Evolutionary conservation across 2,329 filamentous ascomycete genomes (phyloP), one percentile per base, ranked within the genome.

Genomic region (Ophiostoma himal-ulmi): DNA sequence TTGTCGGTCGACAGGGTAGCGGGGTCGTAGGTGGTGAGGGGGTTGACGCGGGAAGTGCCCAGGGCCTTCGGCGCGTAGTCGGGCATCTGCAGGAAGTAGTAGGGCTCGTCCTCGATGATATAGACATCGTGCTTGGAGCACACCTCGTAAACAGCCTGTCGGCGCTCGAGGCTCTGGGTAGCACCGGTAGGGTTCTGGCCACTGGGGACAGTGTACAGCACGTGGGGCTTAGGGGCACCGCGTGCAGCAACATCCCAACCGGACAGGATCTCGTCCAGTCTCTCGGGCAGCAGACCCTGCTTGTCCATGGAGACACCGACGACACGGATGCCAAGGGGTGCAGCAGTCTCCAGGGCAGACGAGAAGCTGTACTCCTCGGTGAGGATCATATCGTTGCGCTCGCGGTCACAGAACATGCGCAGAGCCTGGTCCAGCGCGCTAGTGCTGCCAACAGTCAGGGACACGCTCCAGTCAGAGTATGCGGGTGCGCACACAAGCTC

Each of bases 351-450:
- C 1, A 88, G 80, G 11, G 86, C 86, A 0, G 91, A 91, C 7
- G 91, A 89, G 81, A 97, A 99, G 54, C 92, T 94, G 80, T 94
- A 98, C 77, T 94, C 91, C 80, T 98, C 95, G 10, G 92, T 94
- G 30, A 98, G 80, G 67, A 98, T 82, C 71, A 88, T 87, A 77
- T 98, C 93, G 0, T 89, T 88, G 8, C 91, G 86, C 71, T 88
- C 84, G 68, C 81, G 81, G 73, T 88, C 85, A 74, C 89, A 90
- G 73, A 99, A 88, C 85, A 97, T 91, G 69, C 95, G 88, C 64
- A 96, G 82, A 1, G 91, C 85, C 79, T 94, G 90, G 76, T 98
- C 95, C 74, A 96, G 85, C 0, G 92, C 90, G 34, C 88, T 92
- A 0, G 95, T 98, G 79, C 89, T 95, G 69, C 94, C 95, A 57